Percentiles rank a stretch among this genome's conserved stretches.
phyloP scores from a whole-genome alignment of 177 flowering plant species.

The Telopea speciosissima region DNA sequence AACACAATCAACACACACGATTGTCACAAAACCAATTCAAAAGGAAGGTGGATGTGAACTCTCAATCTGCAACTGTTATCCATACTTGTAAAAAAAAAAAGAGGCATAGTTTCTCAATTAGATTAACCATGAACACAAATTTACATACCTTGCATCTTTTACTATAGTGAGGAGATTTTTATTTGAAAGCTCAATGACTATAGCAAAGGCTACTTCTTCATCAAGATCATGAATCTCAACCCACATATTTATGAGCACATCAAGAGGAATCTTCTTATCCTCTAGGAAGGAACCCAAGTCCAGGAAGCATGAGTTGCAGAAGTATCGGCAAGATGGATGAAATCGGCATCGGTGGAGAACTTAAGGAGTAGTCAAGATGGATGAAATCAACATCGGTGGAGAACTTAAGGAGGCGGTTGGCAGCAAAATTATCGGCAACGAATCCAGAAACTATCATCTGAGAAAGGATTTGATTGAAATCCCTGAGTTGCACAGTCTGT shows the following conservation, averaged over 20 bases:
- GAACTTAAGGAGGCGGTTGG: slow-evolving; percentile 50
- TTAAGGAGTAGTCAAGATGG: slow-evolving; percentile 28
- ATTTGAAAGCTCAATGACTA: slow-evolving; percentile 59
- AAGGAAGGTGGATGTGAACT: background rate
- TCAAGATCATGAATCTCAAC: slow-evolving; percentile 59
- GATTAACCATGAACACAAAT: background rate
- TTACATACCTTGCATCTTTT: slow-evolving; percentile 50
- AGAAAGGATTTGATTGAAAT: slow-evolving; percentile 56
- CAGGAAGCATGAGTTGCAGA: slow-evolving; percentile 74
- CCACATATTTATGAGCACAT: slow-evolving; percentile 70
- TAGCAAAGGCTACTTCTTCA: slow-evolving; percentile 61
- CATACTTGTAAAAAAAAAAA: too few species aligned
- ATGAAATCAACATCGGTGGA: slow-evolving; percentile 39
- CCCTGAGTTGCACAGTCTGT: too few species aligned
- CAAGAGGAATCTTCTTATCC: slow-evolving; percentile 68
- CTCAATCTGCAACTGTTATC: too few species aligned
- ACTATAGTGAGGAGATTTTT: slow-evolving; percentile 58
- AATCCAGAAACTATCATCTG: slow-evolving; percentile 58
- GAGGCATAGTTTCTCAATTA: background rate
- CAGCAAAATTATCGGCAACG: slow-evolving; percentile 55
- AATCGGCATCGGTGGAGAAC: too few species aligned
- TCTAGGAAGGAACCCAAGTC: slow-evolving; percentile 81
- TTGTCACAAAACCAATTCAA: background rate
- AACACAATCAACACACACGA: background rate
- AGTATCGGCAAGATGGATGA: too few species aligned